These are phyloP conservation scores for Prunella vulgaris DNA, from an alignment of 257 asterid genomes.

Conservation along the genomic window DNA sequence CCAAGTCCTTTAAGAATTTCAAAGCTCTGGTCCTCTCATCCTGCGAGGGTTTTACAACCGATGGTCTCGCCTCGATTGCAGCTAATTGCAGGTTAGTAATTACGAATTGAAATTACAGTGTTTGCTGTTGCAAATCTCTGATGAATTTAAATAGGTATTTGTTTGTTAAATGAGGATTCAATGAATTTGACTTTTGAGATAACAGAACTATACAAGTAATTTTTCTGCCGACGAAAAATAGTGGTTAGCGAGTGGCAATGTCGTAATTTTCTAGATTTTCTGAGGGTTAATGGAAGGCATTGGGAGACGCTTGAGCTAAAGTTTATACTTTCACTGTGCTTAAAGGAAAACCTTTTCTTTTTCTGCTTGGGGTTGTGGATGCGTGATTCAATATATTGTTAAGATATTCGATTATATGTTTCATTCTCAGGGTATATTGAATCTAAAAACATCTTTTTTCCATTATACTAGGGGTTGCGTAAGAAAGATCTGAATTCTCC, in stretches of 20 bases:
- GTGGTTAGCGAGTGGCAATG: slow-evolving; percentile 13
- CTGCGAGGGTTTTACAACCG: slow-evolving; percentile 85
- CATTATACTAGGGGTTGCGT: background rate
- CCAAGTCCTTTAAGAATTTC: slow-evolving; percentile 68
- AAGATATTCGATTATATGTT: background rate
- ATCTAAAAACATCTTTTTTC: background rate
- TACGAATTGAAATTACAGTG: background rate
- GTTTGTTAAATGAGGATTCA: background rate
- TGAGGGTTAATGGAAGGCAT: background rate
- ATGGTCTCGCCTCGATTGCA: slow-evolving; percentile 86
- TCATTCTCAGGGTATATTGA: background rate
- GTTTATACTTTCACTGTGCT: background rate
- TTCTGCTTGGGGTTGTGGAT: background rate
- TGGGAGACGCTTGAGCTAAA: background rate
- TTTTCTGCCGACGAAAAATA: background rate
- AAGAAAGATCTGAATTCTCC: slow-evolving; percentile 4
- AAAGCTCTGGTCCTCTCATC: slow-evolving; percentile 69
- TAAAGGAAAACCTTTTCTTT: background rate
- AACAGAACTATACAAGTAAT: too few species aligned
- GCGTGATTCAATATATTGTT: background rate
- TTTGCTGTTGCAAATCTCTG: background rate
- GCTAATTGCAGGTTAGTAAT: slow-evolving; percentile 73
- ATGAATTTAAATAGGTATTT: too few species aligned
- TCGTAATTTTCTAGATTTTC: background rate
- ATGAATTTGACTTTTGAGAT: slow-evolving; percentile 8